Evolutionary conservation across 768 basidiomycete genomes (phyloP), one percentile per base, ranked within the genome.

Genomic region (Trametes sanguinea): DNA sequence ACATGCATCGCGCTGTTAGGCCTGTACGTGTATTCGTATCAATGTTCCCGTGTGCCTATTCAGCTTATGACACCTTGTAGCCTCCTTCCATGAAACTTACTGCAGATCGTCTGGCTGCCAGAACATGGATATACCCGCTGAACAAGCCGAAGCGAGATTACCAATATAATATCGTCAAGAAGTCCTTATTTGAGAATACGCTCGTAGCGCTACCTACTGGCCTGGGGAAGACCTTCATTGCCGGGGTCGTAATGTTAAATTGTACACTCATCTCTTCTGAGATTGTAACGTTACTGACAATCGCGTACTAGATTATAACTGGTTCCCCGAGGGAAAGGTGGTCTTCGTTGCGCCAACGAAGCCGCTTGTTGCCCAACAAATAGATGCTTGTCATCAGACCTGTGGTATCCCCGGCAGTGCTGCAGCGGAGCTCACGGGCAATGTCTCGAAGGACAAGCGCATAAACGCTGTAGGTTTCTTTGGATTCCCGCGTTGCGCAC

Each of bases 221-320:
- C 47, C 78, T 98, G 11, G 97, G 97, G 14, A 99, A 99, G 77
- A 99, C 97, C 0, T 98, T 99, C 69, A 90, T 99, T 62, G 97
- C 97, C 3, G 95, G 96, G 1, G 94, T 93, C 2, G 84, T 99
- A 22, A 98, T 99, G 96, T 76, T 95, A 32, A 96, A 95, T 70
- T 96, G 94, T 94, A 68, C 68, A 83, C 70, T 43, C 16, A 32
- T n/a, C 54, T 27, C 44, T 42, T 29, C 55, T 22, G 42, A 16
- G 27, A 30, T 60, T 32, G 40, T 29, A 6, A 42, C 22, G 46
- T 57, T 33, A 64, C 50, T 67, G n/a, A 63, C 11, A 29, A 33
- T 22, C 48, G 17, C 22, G 63, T 22, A 43, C 17, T 63, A 94
- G 93, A 84, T 72, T 96, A 94, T 68, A 87, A 91, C 39, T 96